phyloP scores from a whole-genome alignment of 2,329 filamentous ascomycete genomes.

The Fusarium napiforme region DNA sequence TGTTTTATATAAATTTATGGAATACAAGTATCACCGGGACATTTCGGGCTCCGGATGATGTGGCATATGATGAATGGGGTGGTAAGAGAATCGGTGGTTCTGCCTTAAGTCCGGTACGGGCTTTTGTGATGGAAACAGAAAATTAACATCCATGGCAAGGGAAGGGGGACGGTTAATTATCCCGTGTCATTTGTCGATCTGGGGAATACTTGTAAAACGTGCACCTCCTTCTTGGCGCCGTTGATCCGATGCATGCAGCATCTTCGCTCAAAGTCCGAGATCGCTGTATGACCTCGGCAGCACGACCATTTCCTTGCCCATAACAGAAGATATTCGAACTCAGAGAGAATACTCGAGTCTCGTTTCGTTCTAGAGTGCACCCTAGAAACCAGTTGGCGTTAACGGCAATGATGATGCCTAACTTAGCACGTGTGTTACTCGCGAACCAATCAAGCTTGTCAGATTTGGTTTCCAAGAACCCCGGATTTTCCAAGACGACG shows the following conservation, averaged over 20 bases:
- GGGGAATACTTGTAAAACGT: conserved; percentile 11
- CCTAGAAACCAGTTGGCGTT: neutral
- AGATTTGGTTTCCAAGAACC: conserved; percentile 25
- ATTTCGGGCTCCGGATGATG: conserved; percentile 31
- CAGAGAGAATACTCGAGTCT: no score
- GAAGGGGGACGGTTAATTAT: conserved; percentile 7
- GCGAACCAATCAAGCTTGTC: conserved; percentile 14
- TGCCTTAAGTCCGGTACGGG: conserved; percentile 24
- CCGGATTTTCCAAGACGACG: conserved; percentile 18
- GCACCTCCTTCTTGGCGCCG: conserved; percentile 10
- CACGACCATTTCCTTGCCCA: neutral
- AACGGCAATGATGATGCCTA: conserved; percentile 7
- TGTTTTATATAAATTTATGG: neutral
- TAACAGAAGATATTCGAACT: no score
- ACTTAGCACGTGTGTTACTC: conserved; percentile 2
- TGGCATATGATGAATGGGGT: conserved; percentile 3
- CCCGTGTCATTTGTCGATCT: conserved; percentile 20
- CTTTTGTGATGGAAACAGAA: neutral
- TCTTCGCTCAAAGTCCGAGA: neutral
- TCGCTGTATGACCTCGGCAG: neutral
- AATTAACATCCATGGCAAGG: neutral
- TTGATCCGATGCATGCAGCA: neutral
- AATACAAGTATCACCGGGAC: neutral
- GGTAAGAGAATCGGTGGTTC: conserved; percentile 21
- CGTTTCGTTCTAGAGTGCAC: neutral